A percentile compares a stretch with the other conserved stretches of the same genome.
Evolutionary conservation across 345 rosid genomes (phyloP).

Genomic region (Raphanus sativus): DNA sequence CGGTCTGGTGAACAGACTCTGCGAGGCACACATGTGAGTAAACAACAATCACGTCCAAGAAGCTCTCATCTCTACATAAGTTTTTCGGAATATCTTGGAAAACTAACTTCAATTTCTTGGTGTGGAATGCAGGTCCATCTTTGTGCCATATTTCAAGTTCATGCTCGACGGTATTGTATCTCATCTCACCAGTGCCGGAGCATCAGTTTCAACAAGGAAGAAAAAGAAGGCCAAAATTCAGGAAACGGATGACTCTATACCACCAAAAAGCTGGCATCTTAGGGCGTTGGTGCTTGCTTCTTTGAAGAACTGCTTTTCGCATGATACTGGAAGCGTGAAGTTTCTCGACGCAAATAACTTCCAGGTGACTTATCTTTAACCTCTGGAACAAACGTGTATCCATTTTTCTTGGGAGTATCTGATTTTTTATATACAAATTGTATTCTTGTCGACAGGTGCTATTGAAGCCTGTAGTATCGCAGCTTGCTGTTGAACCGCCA

Average conservation of each 20-base stretch:
- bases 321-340: slow-evolving; percentile 73
- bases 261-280: slow-evolving; percentile 75
- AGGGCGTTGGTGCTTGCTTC: slow-evolving; percentile 73
- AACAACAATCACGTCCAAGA: background rate
- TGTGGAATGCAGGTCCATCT: slow-evolving; percentile 67
- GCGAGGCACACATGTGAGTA: slow-evolving; percentile 80
- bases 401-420: background rate
- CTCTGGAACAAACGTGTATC: background rate
- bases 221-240: slow-evolving; percentile 77
- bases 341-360: slow-evolving; percentile 82
- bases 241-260: slow-evolving; percentile 39
- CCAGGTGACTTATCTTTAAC: slow-evolving; percentile 50
- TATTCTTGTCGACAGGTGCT: slow-evolving; percentile 54
- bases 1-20: slow-evolving; percentile 70
- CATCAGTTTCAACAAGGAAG: slow-evolving; percentile 51
- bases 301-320: slow-evolving; percentile 74
- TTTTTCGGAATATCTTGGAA: background rate
- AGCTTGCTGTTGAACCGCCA: slow-evolving; percentile 70
- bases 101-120: slow-evolving; percentile 15
- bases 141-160: slow-evolving; percentile 88
- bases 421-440: background rate
- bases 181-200: slow-evolving; percentile 54
- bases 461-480: slow-evolving; percentile 76
- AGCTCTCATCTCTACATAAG: background rate
- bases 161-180: slow-evolving; percentile 62